phyloP scores from a whole-genome alignment of 495 filamentous ascomycete species.

The Haplographium delicatum region DNA sequence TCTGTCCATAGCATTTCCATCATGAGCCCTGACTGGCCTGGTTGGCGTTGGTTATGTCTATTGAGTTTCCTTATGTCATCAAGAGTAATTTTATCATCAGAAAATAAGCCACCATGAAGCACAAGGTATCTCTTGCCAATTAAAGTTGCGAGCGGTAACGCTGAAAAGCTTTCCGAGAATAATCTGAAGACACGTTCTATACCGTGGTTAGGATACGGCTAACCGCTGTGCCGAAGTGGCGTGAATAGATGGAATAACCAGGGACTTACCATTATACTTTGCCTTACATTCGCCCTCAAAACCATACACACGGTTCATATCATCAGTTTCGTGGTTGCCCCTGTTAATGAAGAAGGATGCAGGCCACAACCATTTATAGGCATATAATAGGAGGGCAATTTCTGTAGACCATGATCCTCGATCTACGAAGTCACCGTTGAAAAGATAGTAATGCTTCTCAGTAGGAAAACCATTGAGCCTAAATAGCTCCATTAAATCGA shows the following conservation, averaged over 20 bases:
- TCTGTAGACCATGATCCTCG: constrained; percentile 96
- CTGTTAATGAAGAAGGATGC: constrained; percentile 91
- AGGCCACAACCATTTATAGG: constrained; percentile 93
- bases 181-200: constrained; percentile 81
- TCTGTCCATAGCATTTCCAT: constrained; percentile 99
- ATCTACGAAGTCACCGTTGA: constrained; percentile 99
- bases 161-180: constrained; percentile 97
- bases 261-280: constrained; percentile 71
- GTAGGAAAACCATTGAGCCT: constrained; percentile 78
- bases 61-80: constrained; percentile 92
- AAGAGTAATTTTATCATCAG: constrained; percentile 86
- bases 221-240: not conserved
- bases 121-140: constrained; percentile 90
- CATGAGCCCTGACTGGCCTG: constrained; percentile 94
- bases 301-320: constrained; percentile 98
- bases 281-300: constrained; percentile 98
- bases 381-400: constrained; percentile 87
- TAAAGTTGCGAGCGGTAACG: constrained; percentile 85
- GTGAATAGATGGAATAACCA: not conserved
- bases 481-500: constrained; percentile 95
- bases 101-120: constrained; percentile 95
- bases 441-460: constrained; percentile 86
- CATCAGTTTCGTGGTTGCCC: constrained; percentile 98
- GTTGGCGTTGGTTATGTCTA: constrained; percentile 87
- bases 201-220: not conserved